Evolutionary conservation across 768 basidiomycete species (phyloP), one percentile per base, ranked within the genome.

Genomic region (Tulasnella sp.): DNA sequence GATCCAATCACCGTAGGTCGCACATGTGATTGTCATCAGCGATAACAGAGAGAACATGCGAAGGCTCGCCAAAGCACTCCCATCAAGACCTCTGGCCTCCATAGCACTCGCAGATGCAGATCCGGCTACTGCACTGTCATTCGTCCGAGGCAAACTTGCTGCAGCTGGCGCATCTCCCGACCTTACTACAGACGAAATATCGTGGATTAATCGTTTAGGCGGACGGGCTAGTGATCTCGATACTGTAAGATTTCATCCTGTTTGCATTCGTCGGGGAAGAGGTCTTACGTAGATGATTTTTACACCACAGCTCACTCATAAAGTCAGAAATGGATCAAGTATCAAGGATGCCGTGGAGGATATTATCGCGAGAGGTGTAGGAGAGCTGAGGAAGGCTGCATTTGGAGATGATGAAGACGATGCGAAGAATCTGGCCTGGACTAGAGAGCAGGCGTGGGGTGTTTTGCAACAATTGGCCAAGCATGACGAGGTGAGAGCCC

Each of bases 361-460:
- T 60, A 88, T 98, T 58, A 77, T 95, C 54, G 65, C 67, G 19
- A 75, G 86, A 13, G 81, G 81, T 29, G 77, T 90, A 8, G 73
- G 78, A 29, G 91, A 95, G 63, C 67, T 98, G 44, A 71, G 85
- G 41, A 96, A 96, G 72, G 82, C 76, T 41, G 86, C 86, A 0
- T 99, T 96, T 61, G 93, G 91, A 0, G 91, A 95, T 57, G 92
- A 95, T 60, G 65, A 71, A 1, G 89, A 93, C 48, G 92, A 95
- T 59, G 83, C 83, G 2, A 91, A 89, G 65, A 69, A 61, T 40
- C 65, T 93, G 33, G 70, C 78, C 0, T 99, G 95, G 95, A 73
- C 79, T 4, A 71, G 81, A 40, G 82, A 88, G 54, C 90, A 98
- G 61, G 90, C 78, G 0, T 96, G 91, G 89, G 73, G 70, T 16